phyloP scores from a whole-genome alignment of 2,329 filamentous ascomycete species.

The Berkeleyomyces rouxiae region DNA sequence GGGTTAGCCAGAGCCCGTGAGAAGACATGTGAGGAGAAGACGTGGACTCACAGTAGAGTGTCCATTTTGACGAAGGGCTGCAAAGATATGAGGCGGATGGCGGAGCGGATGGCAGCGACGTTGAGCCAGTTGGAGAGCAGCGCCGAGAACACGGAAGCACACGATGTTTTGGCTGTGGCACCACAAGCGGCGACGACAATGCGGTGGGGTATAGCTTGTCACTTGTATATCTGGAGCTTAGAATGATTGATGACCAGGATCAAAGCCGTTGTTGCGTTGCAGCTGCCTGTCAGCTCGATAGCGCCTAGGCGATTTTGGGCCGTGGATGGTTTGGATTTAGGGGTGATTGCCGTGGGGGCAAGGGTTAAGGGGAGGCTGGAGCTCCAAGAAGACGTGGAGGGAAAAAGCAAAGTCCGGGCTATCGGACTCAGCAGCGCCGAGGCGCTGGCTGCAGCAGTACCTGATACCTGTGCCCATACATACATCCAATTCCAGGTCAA shows the following conservation, averaged over 20 bases:
- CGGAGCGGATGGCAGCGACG: not conserved
- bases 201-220: not conserved
- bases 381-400: too few species aligned
- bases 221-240: not conserved
- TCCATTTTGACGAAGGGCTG: constrained; percentile 12
- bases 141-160: not conserved
- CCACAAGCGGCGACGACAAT: not conserved
- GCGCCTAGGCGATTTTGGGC: too few species aligned
- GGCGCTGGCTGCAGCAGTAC: too few species aligned
- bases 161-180: not conserved
- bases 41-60: constrained; percentile 14
- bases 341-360: too few species aligned
- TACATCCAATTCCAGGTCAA: too few species aligned
- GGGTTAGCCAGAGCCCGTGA: not conserved
- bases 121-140: not conserved
- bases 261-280: not conserved
- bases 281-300: not conserved
- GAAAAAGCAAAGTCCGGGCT: too few species aligned
- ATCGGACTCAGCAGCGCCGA: too few species aligned
- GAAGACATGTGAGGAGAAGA: not conserved
- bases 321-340: too few species aligned
- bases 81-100: not conserved
- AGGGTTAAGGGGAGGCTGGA: too few species aligned
- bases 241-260: not conserved
- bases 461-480: too few species aligned